A percentile compares a stretch with the other conserved stretches of the same genome.
phyloP scores from a whole-genome alignment of 805 yeast genomes.

The Pichia deserticola region DNA sequence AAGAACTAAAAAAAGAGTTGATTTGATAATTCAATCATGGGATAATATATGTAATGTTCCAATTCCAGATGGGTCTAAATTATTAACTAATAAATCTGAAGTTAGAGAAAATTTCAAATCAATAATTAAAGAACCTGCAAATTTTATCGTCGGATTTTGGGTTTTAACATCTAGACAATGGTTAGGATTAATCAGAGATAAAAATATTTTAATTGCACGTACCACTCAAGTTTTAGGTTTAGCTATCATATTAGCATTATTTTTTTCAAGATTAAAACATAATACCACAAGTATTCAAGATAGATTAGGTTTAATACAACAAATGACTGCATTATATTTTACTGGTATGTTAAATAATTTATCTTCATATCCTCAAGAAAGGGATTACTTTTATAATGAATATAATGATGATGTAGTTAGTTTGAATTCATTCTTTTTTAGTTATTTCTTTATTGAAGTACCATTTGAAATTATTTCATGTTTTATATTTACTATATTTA shows the following conservation, averaged over 20 bases:
- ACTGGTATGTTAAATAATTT: conserved; percentile 76
- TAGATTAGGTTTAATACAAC: conserved; percentile 71
- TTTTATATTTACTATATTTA: conserved; percentile 49
- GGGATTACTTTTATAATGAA: conserved; percentile 73
- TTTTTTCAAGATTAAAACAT: conserved; percentile 52
- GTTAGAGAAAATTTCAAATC: conserved; percentile 21
- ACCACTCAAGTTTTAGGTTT: conserved; percentile 56
- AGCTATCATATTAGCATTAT: conserved; percentile 60
- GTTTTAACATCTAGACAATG: conserved; percentile 33
- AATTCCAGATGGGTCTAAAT: neutral
- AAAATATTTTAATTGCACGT: conserved; percentile 58
- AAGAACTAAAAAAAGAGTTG: conserved; percentile 34
- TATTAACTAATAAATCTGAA: conserved; percentile 12
- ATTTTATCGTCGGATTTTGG: conserved; percentile 27
- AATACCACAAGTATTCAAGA: conserved; percentile 48
- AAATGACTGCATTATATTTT: conserved; percentile 62
- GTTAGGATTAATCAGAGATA: conserved; percentile 39
- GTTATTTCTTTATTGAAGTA: conserved; percentile 55
- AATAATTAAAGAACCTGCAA: conserved; percentile 25
- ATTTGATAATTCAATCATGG: conserved; percentile 34
- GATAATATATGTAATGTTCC: conserved; percentile 1
- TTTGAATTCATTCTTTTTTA: conserved; percentile 50
- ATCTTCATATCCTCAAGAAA: conserved; percentile 65
- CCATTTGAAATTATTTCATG: conserved; percentile 61
- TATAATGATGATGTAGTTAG: conserved; percentile 67